These are phyloP conservation scores for Prorocentrum cordatum DNA, from an alignment of 169 alveolate species.

Conservation along the genomic window DNA sequence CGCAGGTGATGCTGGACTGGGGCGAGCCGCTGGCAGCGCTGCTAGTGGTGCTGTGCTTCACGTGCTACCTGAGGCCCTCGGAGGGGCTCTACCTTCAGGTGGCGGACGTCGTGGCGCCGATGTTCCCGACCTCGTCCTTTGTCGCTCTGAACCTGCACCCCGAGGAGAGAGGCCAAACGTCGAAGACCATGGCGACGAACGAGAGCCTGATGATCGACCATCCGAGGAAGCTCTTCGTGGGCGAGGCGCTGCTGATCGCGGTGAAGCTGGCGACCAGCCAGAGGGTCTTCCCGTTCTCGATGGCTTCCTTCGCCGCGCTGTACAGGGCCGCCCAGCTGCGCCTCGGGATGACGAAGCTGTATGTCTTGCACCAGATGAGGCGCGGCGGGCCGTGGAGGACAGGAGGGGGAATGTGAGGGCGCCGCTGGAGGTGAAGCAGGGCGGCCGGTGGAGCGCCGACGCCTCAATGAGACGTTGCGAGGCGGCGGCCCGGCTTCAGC, in stretches of 20 bases:
- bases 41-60: not conserved
- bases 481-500: not conserved
- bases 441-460: conserved; percentile 21
- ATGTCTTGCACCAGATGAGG: not conserved
- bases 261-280: too few relatives aligned
- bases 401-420: not conserved
- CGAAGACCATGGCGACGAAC: not conserved
- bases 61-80: not conserved
- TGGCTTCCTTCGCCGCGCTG: too few relatives aligned
- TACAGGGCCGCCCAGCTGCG: not conserved
- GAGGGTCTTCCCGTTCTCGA: too few relatives aligned
- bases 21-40: not conserved
- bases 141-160: not conserved
- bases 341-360: not conserved
- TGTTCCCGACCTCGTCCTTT: not conserved
- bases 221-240: too few relatives aligned
- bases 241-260: too few relatives aligned
- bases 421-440: not conserved
- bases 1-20: not conserved
- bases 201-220: not conserved
- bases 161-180: not conserved
- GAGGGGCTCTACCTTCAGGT: not conserved
- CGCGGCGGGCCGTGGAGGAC: conserved; percentile 12
- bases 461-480: not conserved
- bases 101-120: not conserved